Percentiles rank a stretch among this genome's conserved stretches.
These are phyloP conservation scores for Triglochin maritima DNA, from an alignment of 106 monocot species.

Conservation along the genomic window DNA sequence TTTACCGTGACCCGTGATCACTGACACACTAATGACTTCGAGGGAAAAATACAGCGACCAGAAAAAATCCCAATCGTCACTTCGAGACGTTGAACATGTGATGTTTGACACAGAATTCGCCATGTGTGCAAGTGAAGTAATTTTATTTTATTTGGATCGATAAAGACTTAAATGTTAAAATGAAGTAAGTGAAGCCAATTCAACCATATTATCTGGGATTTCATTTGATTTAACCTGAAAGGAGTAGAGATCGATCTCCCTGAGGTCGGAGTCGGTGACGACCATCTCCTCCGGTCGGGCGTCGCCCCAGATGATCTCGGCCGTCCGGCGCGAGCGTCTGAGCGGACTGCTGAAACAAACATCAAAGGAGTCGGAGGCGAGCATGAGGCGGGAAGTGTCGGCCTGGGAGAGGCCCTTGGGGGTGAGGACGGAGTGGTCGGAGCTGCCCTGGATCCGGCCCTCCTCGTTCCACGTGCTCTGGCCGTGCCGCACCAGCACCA, in stretches of 20 bases:
- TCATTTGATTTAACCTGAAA: constrained; percentile 50
- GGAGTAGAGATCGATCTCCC: constrained; percentile 95
- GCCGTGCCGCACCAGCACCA: constrained; percentile 91
- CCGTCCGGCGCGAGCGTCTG: constrained; percentile 72
- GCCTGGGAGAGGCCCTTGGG: constrained; percentile 89
- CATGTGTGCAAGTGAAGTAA: no score
- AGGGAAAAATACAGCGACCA: no score
- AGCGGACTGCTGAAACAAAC: constrained; percentile 94
- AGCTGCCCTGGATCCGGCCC: constrained; percentile 95
- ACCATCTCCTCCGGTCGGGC: constrained; percentile 23
- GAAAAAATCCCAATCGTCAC: no score
- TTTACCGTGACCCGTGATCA: no score
- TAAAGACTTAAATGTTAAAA: no score
- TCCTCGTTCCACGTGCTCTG: constrained; percentile 99
- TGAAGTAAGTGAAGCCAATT: no score
- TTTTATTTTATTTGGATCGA: no score
- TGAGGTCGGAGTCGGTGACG: constrained; percentile 48
- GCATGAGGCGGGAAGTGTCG: constrained; percentile 77
- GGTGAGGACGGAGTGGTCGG: constrained; percentile 74
- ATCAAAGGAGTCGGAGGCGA: constrained; percentile 76
- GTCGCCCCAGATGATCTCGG: constrained; percentile 76
- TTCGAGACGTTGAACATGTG: no score
- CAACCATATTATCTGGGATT: background rate
- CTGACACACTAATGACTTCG: no score
- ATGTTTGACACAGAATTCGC: no score